Evolutionary conservation across 805 yeast genomes (phyloP).

Genomic region (Maudiozyma turicensis): DNA sequence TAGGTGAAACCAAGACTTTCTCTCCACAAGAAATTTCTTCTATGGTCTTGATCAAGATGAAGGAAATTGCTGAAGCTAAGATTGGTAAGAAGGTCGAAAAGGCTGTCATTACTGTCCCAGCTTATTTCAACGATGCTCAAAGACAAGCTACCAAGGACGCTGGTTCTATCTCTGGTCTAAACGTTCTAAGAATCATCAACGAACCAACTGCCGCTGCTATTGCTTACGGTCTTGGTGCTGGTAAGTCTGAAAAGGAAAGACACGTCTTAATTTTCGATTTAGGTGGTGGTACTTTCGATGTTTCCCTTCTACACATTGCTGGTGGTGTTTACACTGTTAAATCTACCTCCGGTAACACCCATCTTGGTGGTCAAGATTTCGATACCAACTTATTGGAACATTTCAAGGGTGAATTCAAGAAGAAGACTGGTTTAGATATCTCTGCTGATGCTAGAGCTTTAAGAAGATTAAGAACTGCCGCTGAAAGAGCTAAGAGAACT

Average conservation of each 20-base stretch:
- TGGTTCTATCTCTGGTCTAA: slow-evolving; percentile 71
- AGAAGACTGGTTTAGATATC: slow-evolving; percentile 89
- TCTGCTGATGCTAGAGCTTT: slow-evolving; percentile 88
- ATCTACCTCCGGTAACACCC: slow-evolving; percentile 99
- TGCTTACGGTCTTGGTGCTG: slow-evolving; percentile 69
- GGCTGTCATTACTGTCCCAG: slow-evolving; percentile 74
- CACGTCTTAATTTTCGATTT: slow-evolving; percentile 74
- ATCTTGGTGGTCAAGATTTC: slow-evolving; percentile 99
- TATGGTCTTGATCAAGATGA: slow-evolving; percentile 74
- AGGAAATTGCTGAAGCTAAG: slow-evolving; percentile 70
- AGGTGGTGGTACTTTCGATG: slow-evolving; percentile 99
- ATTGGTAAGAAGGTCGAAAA: slow-evolving; percentile 62
- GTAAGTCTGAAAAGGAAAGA: slow-evolving; percentile 1
- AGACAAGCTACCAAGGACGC: slow-evolving; percentile 79
- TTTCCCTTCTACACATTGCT: slow-evolving; percentile 81
- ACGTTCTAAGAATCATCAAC: slow-evolving; percentile 65
- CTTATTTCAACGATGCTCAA: slow-evolving; percentile 72
- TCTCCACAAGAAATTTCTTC: slow-evolving; percentile 69
- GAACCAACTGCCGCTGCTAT: slow-evolving; percentile 29
- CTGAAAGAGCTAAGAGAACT: slow-evolving; percentile 98
- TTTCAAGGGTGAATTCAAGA: slow-evolving; percentile 90
- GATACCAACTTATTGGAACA: slow-evolving; percentile 91
- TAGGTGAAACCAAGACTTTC: slow-evolving; percentile 59
- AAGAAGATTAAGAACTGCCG: slow-evolving; percentile 97
- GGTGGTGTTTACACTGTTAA: slow-evolving; percentile 96